These are phyloP conservation scores for Fusarium torreyae DNA, from an alignment of 2,329 filamentous ascomycete species.

Conservation along the genomic window DNA sequence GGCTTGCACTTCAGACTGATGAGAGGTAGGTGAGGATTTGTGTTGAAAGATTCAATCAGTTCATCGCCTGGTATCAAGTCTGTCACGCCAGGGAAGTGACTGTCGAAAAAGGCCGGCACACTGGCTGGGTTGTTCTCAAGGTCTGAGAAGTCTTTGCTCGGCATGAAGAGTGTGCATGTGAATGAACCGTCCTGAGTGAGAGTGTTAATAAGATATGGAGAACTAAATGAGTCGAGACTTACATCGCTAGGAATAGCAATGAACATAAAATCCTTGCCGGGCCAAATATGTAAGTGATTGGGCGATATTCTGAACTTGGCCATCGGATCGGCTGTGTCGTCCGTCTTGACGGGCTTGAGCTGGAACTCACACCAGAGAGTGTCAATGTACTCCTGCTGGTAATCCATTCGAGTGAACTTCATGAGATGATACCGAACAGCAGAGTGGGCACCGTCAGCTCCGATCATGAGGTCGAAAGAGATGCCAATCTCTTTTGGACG, in stretches of 20 bases:
- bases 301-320: constrained; percentile 84
- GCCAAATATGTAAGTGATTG: constrained; percentile 98
- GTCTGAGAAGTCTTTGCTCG: constrained; percentile 75
- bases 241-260: constrained; percentile 89
- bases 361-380: constrained; percentile 98
- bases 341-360: constrained; percentile 70
- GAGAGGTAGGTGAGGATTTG: constrained; percentile 91
- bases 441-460: constrained; percentile 95
- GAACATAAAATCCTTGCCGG: constrained; percentile 95
- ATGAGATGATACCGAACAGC: constrained; percentile 93
- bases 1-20: constrained; percentile 95
- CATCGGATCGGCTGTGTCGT: constrained; percentile 50
- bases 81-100: constrained; percentile 89
- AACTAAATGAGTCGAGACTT: constrained; percentile 43
- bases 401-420: constrained; percentile 93
- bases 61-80: constrained; percentile 76
- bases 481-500: constrained; percentile 83
- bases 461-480: constrained; percentile 92
- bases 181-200: constrained; percentile 84
- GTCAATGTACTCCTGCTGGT: constrained; percentile 95
- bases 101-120: constrained; percentile 82
- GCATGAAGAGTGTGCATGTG: constrained; percentile 93
- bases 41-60: constrained; percentile 80
- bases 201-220: constrained; percentile 20
- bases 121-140: constrained; percentile 75